Conservation (phyloP, 2,329 filamentous ascomycete genomes). For the Fusarium austroafricanum region DNA sequence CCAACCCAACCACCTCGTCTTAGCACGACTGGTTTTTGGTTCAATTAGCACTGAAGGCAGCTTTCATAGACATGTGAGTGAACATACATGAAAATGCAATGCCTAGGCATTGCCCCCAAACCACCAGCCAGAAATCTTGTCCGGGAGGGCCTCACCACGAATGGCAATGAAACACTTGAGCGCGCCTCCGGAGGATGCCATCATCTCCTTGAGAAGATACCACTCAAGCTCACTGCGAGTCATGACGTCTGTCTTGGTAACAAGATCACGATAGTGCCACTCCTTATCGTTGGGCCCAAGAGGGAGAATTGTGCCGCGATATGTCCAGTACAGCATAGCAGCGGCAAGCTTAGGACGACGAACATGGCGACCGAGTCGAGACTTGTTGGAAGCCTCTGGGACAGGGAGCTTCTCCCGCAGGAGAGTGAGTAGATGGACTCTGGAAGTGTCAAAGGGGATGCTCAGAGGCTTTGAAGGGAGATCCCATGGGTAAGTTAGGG, state of each 20-base stretch:
- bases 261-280: slow-evolving; percentile 44
- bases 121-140: slow-evolving; percentile 32
- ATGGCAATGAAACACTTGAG: slow-evolving; percentile 46
- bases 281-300: slow-evolving; percentile 38
- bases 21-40: background rate
- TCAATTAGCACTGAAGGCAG: background rate
- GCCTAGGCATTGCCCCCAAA: slow-evolving; percentile 30
- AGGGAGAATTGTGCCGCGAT: slow-evolving; percentile 40
- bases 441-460: slow-evolving; percentile 35
- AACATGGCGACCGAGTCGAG: slow-evolving; percentile 4
- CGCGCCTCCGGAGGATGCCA: slow-evolving; percentile 38
- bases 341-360: slow-evolving; percentile 38
- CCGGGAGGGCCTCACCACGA: slow-evolving; percentile 24
- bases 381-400: slow-evolving; percentile 2
- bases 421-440: slow-evolving; percentile 43
- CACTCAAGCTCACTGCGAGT: slow-evolving; percentile 43
- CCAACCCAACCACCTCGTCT: background rate
- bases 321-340: slow-evolving; percentile 44
- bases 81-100: background rate
- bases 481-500: slow-evolving; percentile 45
- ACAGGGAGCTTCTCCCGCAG: slow-evolving; percentile 39
- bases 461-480: slow-evolving; percentile 28
- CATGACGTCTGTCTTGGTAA: slow-evolving; percentile 45
- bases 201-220: slow-evolving; percentile 47
- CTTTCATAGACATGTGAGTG: background rate